Evolutionary conservation across 1,284 basidiomycete species (phyloP).

Genomic region (Boletus sp.): DNA sequence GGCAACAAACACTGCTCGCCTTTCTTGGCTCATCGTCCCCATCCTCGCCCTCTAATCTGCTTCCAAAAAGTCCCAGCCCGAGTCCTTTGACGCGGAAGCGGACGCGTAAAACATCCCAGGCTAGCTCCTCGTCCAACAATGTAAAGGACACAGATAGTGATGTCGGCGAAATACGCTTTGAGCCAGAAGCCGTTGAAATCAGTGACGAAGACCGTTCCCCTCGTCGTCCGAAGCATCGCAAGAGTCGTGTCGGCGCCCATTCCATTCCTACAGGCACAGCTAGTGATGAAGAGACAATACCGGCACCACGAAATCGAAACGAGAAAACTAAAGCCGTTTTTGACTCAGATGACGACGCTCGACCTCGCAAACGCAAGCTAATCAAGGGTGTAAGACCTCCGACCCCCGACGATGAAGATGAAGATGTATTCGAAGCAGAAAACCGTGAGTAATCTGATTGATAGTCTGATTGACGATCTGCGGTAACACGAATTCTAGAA

Average conservation of each 20-base stretch:
- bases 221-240: conserved; percentile 34
- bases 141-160: conserved; percentile 37
- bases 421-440: conserved; percentile 52
- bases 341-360: conserved; percentile 31
- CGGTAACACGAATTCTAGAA: conserved; percentile 35
- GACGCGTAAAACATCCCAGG: conserved; percentile 2
- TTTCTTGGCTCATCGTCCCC: conserved; percentile 30
- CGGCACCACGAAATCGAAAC: conserved; percentile 18
- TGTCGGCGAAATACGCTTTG: conserved; percentile 49
- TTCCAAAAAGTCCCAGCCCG: conserved; percentile 5
- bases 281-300: conserved; percentile 25
- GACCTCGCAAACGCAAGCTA: conserved; percentile 41
- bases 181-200: conserved; percentile 32
- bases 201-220: conserved; percentile 36
- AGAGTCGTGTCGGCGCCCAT: conserved; percentile 20
- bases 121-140: conserved; percentile 13
- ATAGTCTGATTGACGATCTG: neutral
- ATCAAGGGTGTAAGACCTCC: conserved; percentile 45
- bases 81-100: conserved; percentile 20
- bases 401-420: conserved; percentile 46
- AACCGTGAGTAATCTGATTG: conserved; percentile 38
- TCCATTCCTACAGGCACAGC: conserved; percentile 8
- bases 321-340: conserved; percentile 19
- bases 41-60: conserved; percentile 16
- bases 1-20: conserved; percentile 33